Percentiles rank a stretch among this genome's conserved stretches.
These are phyloP conservation scores for Puya raimondii DNA, from an alignment of 176 grass and related monocot species.

Conservation along the genomic window DNA sequence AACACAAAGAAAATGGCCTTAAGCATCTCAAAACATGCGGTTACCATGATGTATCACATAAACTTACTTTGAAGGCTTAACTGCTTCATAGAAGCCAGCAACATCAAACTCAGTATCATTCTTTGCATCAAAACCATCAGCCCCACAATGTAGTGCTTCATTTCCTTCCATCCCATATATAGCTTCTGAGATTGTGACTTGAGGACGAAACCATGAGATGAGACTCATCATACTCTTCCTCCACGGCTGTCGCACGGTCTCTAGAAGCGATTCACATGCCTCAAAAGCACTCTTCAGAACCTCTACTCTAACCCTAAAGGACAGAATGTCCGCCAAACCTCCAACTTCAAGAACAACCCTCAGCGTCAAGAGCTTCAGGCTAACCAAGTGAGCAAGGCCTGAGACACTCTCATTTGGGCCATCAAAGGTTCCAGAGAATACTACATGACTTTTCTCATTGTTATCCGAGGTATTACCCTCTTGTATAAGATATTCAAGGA, in stretches of 20 bases:
- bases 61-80: conserved; percentile 53
- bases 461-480: not conserved
- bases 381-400: conserved; percentile 57
- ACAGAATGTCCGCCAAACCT: conserved; percentile 9
- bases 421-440: conserved; percentile 56
- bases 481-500: conserved; percentile 38
- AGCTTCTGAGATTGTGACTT: conserved; percentile 47
- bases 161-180: conserved; percentile 46
- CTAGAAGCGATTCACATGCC: conserved; percentile 53
- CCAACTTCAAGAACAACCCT: conserved; percentile 23
- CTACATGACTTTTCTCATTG: not conserved
- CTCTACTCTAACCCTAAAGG: conserved; percentile 55
- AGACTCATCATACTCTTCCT: conserved; percentile 87
- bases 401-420: conserved; percentile 69
- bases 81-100: conserved; percentile 68
- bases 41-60: too few relatives aligned
- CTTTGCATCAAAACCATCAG: conserved; percentile 15
- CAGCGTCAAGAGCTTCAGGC: conserved; percentile 45
- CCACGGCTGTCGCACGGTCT: conserved; percentile 69
- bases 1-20: too few relatives aligned
- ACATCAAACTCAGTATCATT: conserved; percentile 64
- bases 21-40: too few relatives aligned
- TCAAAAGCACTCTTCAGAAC: conserved; percentile 50
- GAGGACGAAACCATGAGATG: conserved; percentile 73
- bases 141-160: conserved; percentile 15